Evolutionary conservation across 2,329 filamentous ascomycete species (phyloP), one percentile per base, ranked within the genome.

Genomic region (Paradendryphiella salina): DNA sequence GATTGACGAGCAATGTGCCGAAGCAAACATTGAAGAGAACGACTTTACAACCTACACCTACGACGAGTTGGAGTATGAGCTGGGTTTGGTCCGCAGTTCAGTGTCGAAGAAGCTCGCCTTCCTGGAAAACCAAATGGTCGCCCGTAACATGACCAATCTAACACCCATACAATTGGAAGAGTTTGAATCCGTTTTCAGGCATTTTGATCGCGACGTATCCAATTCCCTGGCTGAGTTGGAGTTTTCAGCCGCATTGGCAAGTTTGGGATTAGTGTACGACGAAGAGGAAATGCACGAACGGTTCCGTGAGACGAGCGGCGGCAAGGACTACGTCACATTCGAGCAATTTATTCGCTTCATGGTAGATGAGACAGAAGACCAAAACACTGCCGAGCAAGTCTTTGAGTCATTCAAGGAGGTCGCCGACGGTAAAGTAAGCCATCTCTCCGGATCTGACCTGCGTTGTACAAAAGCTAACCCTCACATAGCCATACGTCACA

Each of bases 31-130:
- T 58, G 94, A 99, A 74, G 94, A 99, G 69, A 99, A 99, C 74
- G 94, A 99, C 77, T 97, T 94, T 73, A 99, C 94, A n/a, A 97
- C 93, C 7, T 97, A 97, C 76, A 96, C 93, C 8, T 94, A 97
- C 72, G 94, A 99, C 70, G 94, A 99, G 75, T 82, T 99, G 34
- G 85, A 86, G 53, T 99, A 99, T 76, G 94, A 99, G 75, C 82
- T 97, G 51, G 86, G 90, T 13, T 82, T 99, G 23, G 94, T 97
- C 50, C 92, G 91, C 71, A 87, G 89, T 23, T 94, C 89, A 9
- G 93, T 97, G 21, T 88, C 91, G 59, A 99, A 97, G 80, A 99
- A 99, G 76, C 83, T 97, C 48, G 87, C 89, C 35, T 99, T 99
- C 77, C 79, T 99, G 47, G 93, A 99, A 70, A 99, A 99, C 76